phyloP scores from a whole-genome alignment of 495 filamentous ascomycete genomes.

The Podospora tetraspora region DNA sequence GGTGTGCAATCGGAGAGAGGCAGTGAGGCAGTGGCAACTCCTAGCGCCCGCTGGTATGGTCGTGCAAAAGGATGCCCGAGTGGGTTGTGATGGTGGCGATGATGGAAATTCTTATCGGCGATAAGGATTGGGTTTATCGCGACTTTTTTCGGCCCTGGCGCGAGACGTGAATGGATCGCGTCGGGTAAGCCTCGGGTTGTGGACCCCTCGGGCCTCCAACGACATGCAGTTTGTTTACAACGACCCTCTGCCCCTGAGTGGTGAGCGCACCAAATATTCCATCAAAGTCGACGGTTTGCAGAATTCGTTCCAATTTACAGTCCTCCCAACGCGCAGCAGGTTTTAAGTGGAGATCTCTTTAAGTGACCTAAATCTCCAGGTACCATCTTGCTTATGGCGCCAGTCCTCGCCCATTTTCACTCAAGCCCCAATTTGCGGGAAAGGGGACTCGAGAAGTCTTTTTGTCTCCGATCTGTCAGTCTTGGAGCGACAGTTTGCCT shows the following conservation, averaged over 20 bases:
- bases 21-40: background rate
- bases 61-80: background rate
- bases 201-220: background rate
- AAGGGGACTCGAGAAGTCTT: no score
- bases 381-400: no score
- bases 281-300: background rate
- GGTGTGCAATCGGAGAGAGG: background rate
- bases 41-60: background rate
- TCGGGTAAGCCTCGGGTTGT: conserved; percentile 13
- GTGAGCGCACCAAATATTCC: background rate
- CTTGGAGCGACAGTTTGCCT: no score
- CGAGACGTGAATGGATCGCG: conserved; percentile 15
- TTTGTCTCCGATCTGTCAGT: no score
- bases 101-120: conserved; percentile 13
- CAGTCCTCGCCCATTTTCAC: no score
- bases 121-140: conserved; percentile 15
- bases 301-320: background rate
- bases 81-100: conserved; percentile 2
- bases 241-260: background rate
- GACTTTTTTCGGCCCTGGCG: conserved; percentile 14
- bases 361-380: background rate
- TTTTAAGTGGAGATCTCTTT: background rate
- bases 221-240: background rate
- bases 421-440: no score
- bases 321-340: background rate